Base-by-base conservation (phyloP, 1,139 yeast genomes). In the Meyerozyma athensensis region DNA sequence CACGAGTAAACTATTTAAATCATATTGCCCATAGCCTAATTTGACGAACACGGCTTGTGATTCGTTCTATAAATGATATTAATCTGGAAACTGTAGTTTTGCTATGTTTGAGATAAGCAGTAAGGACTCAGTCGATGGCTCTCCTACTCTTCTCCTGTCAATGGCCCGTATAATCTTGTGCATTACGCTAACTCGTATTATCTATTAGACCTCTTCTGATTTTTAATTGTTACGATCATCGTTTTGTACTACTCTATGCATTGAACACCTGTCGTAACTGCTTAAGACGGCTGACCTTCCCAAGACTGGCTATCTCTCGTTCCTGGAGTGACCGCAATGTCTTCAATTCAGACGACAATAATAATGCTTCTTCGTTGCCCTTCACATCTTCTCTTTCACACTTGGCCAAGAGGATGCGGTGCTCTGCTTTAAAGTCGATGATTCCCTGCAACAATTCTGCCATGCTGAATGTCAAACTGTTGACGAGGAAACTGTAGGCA, bases 371-470 rank as follows among this genome's bases (percentile, higher is more conserved):
- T 56, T 87, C 96, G 46, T 77, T 77, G 1, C 94, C 95, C 53
- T 78, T 79, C 22, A 92, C 97, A 56, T 92, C 97, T 43, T 85
- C 95, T 59, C 97, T 75, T 45, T 82, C 84, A 42, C 90, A 79
- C 56, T 90, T 90, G 16, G 81, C 81, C 41, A 90, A 66, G 41
- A 92, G 69, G 10, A 83, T 79, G 35, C 74, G 68, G 54, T 87
- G 80, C 35, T 79, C 82, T 20, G 60, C 59, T 44, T 86, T 80
- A 47, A 86, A 69, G 6, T 59, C 62, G 32, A 74, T 77, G 24
- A 85, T 63, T 36, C 77, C 74, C 34, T 71, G 71, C 40, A 85
- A 61, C 14, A 81, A 59, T 43, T 79, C 77, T 2, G 85, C 85
- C 76, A 89, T 81, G 38, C 60, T 53, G 42, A 50, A 65, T 19